Base-by-base conservation (phyloP, 2,329 filamentous ascomycete genomes). In the Cercospora sesami region DNA sequence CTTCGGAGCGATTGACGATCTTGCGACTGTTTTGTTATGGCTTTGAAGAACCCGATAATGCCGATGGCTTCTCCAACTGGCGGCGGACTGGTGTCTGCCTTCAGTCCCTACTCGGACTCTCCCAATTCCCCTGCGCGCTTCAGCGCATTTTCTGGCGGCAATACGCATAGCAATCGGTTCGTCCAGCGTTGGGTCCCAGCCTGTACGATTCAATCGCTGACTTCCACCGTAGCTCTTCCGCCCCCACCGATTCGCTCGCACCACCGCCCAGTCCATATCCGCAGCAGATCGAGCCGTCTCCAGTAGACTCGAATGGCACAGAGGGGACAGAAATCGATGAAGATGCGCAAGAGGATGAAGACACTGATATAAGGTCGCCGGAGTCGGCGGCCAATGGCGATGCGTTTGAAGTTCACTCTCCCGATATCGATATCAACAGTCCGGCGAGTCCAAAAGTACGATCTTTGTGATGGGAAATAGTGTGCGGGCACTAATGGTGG, bases 281-380 rank as follows among this genome's bases (percentile, higher is more conserved):
- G 86, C 88, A 80, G 85, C 90, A 69, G 72, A 90, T 93, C 63
- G 91, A 92, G 48, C 92, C 92, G 9, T 94, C 92, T 18, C 92
- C 92, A 7, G 91, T 94, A 26, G 93, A 93, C 61, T 95, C 92
- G 45, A 94, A 91, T 77, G 91, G 91, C 68, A 95, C 92, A 26
- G 91, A 90, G 75, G 89, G 87, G 45, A 94, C 92, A 10, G 92
- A 95, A 77, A 93, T 95, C 64, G 92, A 95, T 70, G 92, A 94
- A 71, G 91, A 93, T 71, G 85, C 86, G 51, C 89, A 92, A 70
- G 89, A 79, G 89, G 61, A 68, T 16, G 63, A 68, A 45, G 72
- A 83, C 85, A 67, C 71, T 82, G 81, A 74, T 78, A 74, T 72
- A 30, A 73, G 71, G 59, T 74, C 71, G 28, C 70, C 73, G 55